Evolutionary conservation across 1,139 yeast species (phyloP), one percentile per base, ranked within the genome.

Genomic region (Blastobotrys persicus): DNA sequence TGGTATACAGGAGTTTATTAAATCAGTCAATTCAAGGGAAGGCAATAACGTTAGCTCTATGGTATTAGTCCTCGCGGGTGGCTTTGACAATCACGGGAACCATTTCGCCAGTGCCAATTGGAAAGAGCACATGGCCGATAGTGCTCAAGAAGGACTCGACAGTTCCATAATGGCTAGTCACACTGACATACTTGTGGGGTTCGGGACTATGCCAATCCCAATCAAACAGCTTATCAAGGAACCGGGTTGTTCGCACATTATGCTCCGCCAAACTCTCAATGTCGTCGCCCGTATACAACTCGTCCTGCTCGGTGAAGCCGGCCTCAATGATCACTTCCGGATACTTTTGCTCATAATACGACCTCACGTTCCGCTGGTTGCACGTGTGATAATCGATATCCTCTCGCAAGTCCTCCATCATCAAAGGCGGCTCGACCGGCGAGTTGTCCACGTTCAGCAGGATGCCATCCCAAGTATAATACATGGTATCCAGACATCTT

Each of bases 381-480:
- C 94, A 85, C 2, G 81, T 67, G 62, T 85, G 88, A 13, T 70
- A 71, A 0, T 91, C 91, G 23, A 82, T 74, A 0, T 84, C 81
- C 63, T 85, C 92, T 49, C 92, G 71, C 6, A 85, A 59, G 37
- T 74, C 72, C 52, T 85, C 92, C 48, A 68, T 65, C 20, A 80
- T 72, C 6, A 74, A 48, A 4, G 79, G 80, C 43, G 57, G 2
- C 68, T 65, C 39, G 46, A 37, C 39, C 16, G 19, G 20, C 2
- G 48, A 31, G 13, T 42, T 20, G 18, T 26, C 43, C 5, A 31
- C 37, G 16, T 46, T 41, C 17, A 44, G 37, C 32, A 48, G 18
- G 23, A 77, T 70, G 9, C 70, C 78, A 5, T 69, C 63, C 91
- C 89, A 83, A 1, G 88, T 81, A 34, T 72, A 68, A 7, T 69